phyloP scores from a whole-genome alignment of 2,329 filamentous ascomycete species.

The Fusarium sp. region DNA sequence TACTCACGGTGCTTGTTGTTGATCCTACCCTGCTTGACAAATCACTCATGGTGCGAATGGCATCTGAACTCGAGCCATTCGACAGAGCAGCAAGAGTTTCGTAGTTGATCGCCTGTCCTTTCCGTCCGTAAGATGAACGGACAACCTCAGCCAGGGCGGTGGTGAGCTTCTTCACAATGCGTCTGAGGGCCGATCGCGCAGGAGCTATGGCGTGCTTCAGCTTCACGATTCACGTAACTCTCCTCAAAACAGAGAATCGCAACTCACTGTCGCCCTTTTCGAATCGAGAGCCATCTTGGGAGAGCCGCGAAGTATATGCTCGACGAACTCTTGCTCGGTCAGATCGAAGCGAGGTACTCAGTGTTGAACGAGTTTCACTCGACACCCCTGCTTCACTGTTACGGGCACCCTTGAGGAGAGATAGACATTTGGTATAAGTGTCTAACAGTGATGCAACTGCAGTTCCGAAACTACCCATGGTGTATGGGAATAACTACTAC shows the following conservation, averaged over 20 bases:
- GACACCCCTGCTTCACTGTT: slow-evolving; percentile 41
- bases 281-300: slow-evolving; percentile 58
- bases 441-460: slow-evolving; percentile 61
- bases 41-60: slow-evolving; percentile 63
- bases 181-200: slow-evolving; percentile 57
- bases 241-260: slow-evolving; percentile 2
- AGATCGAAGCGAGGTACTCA: slow-evolving; percentile 56
- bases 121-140: slow-evolving; percentile 51
- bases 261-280: slow-evolving; percentile 64
- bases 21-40: slow-evolving; percentile 56
- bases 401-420: slow-evolving; percentile 57
- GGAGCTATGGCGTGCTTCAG: slow-evolving; percentile 50
- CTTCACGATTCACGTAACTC: slow-evolving; percentile 23
- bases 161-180: slow-evolving; percentile 59
- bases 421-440: slow-evolving; percentile 62
- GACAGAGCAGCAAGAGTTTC: slow-evolving; percentile 62
- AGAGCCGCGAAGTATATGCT: slow-evolving; percentile 59
- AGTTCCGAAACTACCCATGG: slow-evolving; percentile 58
- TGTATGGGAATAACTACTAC: slow-evolving; percentile 13
- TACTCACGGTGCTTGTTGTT: slow-evolving; percentile 38
- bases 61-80: slow-evolving; percentile 61
- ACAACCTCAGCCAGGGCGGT: slow-evolving; percentile 58
- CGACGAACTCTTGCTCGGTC: slow-evolving; percentile 59
- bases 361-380: slow-evolving; percentile 43
- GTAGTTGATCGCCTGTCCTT: slow-evolving; percentile 57